Evolutionary conservation across 495 filamentous ascomycete genomes (phyloP).

Genomic region (Xylaria grammica): DNA sequence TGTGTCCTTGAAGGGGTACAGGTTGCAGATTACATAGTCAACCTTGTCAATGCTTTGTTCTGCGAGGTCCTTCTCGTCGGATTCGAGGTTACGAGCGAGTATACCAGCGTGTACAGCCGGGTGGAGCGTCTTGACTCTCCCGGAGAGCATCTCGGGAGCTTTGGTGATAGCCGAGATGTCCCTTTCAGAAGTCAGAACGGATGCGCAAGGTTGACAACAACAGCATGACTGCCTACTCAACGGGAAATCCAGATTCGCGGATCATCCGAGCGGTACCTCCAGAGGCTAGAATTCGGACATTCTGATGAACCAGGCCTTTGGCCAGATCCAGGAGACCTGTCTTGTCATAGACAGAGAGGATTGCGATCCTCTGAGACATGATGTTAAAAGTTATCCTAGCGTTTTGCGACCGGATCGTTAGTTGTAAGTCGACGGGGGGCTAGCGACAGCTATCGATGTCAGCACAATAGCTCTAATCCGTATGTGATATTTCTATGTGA

Average conservation of each 20-base stretch:
- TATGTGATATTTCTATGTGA: background rate
- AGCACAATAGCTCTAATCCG: background rate
- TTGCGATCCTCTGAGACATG: conserved; percentile 67
- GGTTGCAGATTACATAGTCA: conserved; percentile 97
- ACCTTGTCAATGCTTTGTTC: conserved; percentile 97
- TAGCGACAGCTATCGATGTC: background rate
- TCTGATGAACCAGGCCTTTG: conserved; percentile 87
- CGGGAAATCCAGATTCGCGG: conserved; percentile 88
- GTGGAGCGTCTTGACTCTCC: conserved; percentile 96
- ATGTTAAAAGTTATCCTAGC: conserved; percentile 19
- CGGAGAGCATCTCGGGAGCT: conserved; percentile 96
- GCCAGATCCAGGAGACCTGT: conserved; percentile 94
- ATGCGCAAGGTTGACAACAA: conserved; percentile 15
- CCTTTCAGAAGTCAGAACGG: conserved; percentile 49
- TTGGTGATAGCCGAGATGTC: conserved; percentile 97
- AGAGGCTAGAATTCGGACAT: conserved; percentile 90
- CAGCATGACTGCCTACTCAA: conserved; percentile 68
- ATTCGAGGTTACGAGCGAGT: conserved; percentile 86
- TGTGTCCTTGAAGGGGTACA: conserved; percentile 98
- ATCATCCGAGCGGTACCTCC: conserved; percentile 95
- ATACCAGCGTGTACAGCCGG: conserved; percentile 93
- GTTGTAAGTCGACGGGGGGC: background rate
- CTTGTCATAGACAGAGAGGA: conserved; percentile 98
- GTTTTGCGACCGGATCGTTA: conserved; percentile 15
- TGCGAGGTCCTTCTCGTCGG: conserved; percentile 94